Base-by-base conservation (phyloP, 257 asterid genomes). In the Solanum piurae region DNA sequence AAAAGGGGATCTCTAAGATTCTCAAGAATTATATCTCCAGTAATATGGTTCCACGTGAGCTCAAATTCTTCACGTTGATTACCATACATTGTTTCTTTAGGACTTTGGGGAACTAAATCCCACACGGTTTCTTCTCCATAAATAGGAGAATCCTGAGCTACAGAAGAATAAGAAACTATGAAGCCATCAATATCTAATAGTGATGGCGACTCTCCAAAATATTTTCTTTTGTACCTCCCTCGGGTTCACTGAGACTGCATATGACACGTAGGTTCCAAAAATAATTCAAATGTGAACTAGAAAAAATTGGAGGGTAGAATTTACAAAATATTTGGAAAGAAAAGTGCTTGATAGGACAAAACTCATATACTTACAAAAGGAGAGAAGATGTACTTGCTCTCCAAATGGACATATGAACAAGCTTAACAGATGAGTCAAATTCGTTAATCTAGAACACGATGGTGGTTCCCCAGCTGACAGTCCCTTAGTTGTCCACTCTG, bases 381-480 rank as follows among this genome's bases (percentile, higher is more conserved):
- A 5, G 98, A 98, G 13, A 94, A 88, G 71, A 94, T 89, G 79
- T 94, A 66, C 89, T 92, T 94, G 37, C 92, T 93, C 66, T 94
- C 95, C 49, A 91, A 72, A 11, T 89, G 71, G 85, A 95, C 88
- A 36, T 42, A 25, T 4, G 60, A 84, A 85, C 98, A 96, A 66
- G 42, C 66, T 83, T 27, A 87, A 93, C 98, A 95, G 13, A 88
- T 29, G 11, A 90, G 58, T 79, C 98, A 98, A 23, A 91, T 94
- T 49, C 91, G 91, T 36, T 95, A 98, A 55, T 94, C 96, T 16
- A 92, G 90, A 85, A 91, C 14, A 75, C 27, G 66, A 33, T 90
- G 87, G 64, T 94, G 96, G 25, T 88, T 88, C 36, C 96, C 96
- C 87, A 89, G 31, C 11, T 31, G 11, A 83, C 98, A 95, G 21